Base-by-base conservation (phyloP, 2,329 filamentous ascomycete species). In the Alternaria ventricosa region DNA sequence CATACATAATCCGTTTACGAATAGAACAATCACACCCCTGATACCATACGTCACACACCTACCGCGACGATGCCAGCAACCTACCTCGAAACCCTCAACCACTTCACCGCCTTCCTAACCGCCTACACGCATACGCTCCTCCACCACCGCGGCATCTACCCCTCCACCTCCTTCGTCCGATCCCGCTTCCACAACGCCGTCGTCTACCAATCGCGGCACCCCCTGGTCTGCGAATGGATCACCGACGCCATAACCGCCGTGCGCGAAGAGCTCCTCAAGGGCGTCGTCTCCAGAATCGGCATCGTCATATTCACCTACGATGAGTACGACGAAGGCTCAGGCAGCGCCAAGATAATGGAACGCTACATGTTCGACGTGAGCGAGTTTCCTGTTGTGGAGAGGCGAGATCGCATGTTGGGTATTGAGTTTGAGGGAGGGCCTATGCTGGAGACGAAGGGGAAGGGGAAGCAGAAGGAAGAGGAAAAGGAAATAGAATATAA, bases 51-150 rank as follows among this genome's bases (percentile, higher is more conserved):
- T 15, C 12, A 36, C 13, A 36, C 13, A n/a, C 33, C 33, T 3
- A 41, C n/a, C 36, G 36, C 36, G 30, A 59, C 60, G 23, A 78
- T 77, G 76, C 65, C 73, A 18, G 64, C 71, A 15, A 78, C 76
- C 55, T 79, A 78, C 66, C 68, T 71, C 66, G 65, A 71, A 56
- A 87, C 94, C 69, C 86, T 94, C 68, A 82, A 84, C 61, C 87
- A 89, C 55, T 94, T 97, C 81, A 88, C 87, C 65, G 88, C 90
- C 75, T 97, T 97, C 82, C 87, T 97, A 60, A 92, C 90, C 64
- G 89, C 95, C 66, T 88, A 92, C 72, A 88, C 95, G 67, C 94
- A 97, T 84, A 92, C 93, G 63, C 90, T 97, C 72, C 88, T 97
- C 70, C 95, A 90, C 83, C 89, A 96, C 74, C 92, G 94, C 71